phyloP scores from a whole-genome alignment of 176 grass and related monocot species.

The Tillandsia fasciculata region DNA sequence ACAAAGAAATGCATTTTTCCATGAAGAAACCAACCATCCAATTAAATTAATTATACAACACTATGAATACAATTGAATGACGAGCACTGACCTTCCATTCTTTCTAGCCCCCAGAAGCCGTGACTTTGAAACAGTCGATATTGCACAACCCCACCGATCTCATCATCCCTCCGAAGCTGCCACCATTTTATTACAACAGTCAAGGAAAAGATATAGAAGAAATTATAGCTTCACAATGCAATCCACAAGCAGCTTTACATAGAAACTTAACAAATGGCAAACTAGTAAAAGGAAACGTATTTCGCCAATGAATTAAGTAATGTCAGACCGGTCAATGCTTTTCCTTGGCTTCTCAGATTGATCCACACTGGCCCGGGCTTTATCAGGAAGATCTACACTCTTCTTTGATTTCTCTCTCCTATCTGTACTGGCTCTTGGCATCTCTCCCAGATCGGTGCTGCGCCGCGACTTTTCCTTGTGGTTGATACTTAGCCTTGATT shows the following conservation, averaged over 20 bases:
- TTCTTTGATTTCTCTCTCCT: constrained; percentile 59
- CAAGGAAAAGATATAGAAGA: constrained; percentile 5
- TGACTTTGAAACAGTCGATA: constrained; percentile 95
- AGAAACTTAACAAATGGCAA: constrained; percentile 1
- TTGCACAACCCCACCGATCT: constrained; percentile 73
- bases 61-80: constrained; percentile 37
- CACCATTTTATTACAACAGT: constrained; percentile 13
- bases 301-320: constrained; percentile 5
- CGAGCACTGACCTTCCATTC: constrained; percentile 36
- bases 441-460: constrained; percentile 48
- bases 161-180: constrained; percentile 96
- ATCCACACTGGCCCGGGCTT: constrained; percentile 56
- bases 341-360: constrained; percentile 82
- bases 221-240: constrained; percentile 2
- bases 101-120: constrained; percentile 52
- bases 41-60: constrained; percentile 53
- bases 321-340: constrained; percentile 82
- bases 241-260: constrained; percentile 10
- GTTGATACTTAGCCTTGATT: constrained; percentile 36
- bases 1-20: constrained; percentile 11
- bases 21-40: constrained; percentile 45
- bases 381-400: constrained; percentile 64
- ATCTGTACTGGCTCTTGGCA: constrained; percentile 59
- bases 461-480: constrained; percentile 24
- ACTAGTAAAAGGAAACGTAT: constrained; percentile 1